Evolutionary conservation across 495 filamentous ascomycete genomes (phyloP).

Genomic region (Penicillium maclennaniae): DNA sequence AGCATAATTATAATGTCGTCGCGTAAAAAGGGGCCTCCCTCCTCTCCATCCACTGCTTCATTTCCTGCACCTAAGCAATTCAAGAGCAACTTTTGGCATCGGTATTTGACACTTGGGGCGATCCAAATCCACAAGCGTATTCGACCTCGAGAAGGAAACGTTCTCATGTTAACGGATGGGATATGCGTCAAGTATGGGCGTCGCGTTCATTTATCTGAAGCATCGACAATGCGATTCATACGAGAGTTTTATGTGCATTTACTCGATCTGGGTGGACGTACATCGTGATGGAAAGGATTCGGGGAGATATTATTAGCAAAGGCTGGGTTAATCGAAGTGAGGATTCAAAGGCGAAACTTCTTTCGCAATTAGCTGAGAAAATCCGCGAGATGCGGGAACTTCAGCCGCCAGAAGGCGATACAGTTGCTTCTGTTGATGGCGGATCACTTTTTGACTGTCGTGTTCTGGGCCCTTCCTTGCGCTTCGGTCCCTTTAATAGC

Average conservation of each 20-base stretch:
- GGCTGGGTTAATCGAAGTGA: conserved; percentile 31
- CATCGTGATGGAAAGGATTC: conserved; percentile 51
- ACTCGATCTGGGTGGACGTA: conserved; percentile 36
- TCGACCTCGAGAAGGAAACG: conserved; percentile 20
- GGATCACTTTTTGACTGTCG: conserved; percentile 41
- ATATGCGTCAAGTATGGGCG: conserved; percentile 41
- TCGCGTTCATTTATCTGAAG: conserved; percentile 41
- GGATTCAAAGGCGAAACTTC: conserved; percentile 40
- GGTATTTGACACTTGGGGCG: conserved; percentile 24
- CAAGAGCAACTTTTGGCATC: conserved; percentile 18
- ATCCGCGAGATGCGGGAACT: conserved; percentile 41
- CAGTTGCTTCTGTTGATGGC: conserved; percentile 38
- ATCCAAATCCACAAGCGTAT: conserved; percentile 23
- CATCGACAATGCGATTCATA: conserved; percentile 46
- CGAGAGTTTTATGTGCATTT: conserved; percentile 48
- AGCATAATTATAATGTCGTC: not conserved
- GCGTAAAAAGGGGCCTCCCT: conserved; percentile 1
- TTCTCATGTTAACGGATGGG: conserved; percentile 32
- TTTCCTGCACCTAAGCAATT: conserved; percentile 14
- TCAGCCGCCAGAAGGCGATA: conserved; percentile 27
- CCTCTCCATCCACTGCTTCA: conserved; percentile 6
- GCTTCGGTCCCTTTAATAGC: conserved; percentile 40
- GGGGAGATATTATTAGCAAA: conserved; percentile 37
- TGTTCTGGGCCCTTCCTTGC: conserved; percentile 23
- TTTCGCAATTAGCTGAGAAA: conserved; percentile 39